Evolutionary conservation across 192 early-diverging fungal genomes (phyloP), one percentile per base, ranked within the genome.

Genomic region (Rhizoclosmatium sp.): DNA sequence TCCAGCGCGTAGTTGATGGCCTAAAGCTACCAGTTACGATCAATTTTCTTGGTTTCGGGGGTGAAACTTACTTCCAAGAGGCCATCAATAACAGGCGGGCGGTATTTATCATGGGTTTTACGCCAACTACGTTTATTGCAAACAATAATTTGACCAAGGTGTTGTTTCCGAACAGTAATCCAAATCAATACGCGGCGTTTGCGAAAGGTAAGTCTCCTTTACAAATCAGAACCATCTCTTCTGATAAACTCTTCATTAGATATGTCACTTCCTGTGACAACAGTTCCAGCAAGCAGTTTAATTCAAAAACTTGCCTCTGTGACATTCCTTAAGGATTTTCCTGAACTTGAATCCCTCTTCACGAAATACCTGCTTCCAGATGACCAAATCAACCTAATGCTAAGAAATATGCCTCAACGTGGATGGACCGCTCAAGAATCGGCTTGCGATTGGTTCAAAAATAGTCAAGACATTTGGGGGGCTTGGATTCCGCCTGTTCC

Each of bases 401-500:
- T 54, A 12, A 54, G 16, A 54, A 54, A 16, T 54, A 54, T 12
- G 16, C 9, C 16, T 7, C 9, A 12, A 54, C 5, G 16, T 54
- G 16, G 16, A 16, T 54, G 51, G 51, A 16, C 9, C 16, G 16
- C 5, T 16, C 9, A 7, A 12, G 51, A 54, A 54, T 7, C 51
- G 5, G 51, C 51, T 7, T 54, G 51, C 51, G 51, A 54, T 16
- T 54, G 51, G 51, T 12, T 54, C 16, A 54, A 54, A 12, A 54
- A 54, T 54, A 54, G 9, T 12, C 31, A 75, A 47, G 31, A 62
- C 44, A 47, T 48, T 39, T 75, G 73, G 73, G 41, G 21, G 9
- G 4, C 16, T 14, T 75, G 73, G 73, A 75, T 75, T 47, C 59
- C 73, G 0, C 39, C 21, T 0, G 58, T 59, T 47, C 73, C 73